Conservation (phyloP, 2,329 filamentous ascomycete species). For the Nigrospora osmanthi region DNA sequence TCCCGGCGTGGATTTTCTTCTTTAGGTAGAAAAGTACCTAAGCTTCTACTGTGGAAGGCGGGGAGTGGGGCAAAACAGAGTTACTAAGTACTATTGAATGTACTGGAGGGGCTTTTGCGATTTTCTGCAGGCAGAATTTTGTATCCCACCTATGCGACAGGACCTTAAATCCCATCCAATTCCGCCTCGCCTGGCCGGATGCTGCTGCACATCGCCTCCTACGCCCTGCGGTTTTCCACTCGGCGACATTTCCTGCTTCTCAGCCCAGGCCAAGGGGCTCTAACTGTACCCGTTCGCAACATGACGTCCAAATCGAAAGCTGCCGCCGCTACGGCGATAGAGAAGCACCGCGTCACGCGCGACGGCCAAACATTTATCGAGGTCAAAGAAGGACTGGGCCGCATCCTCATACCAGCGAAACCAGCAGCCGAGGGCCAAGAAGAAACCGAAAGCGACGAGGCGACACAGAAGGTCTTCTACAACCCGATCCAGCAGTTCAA, state of each 20-base stretch:
- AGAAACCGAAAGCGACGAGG: slow-evolving; percentile 38
- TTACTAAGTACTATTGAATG: too few species aligned
- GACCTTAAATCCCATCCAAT: too few species aligned
- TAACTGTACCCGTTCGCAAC: slow-evolving; percentile 12
- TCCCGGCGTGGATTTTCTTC: too few species aligned
- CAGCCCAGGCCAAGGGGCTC: background rate
- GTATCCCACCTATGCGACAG: too few species aligned
- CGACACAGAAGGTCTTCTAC: slow-evolving; percentile 83
- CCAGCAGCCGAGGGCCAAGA: slow-evolving; percentile 24
- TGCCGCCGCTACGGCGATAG: slow-evolving; percentile 14
- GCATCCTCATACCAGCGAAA: slow-evolving; percentile 42
- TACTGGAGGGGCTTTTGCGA: too few species aligned
- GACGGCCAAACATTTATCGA: slow-evolving; percentile 43
- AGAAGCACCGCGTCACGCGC: slow-evolving; percentile 24
- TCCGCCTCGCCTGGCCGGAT: too few species aligned
- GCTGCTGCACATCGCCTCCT: background rate
- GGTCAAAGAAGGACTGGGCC: slow-evolving; percentile 48
- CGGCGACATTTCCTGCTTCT: background rate
- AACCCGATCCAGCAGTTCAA: slow-evolving; percentile 99
- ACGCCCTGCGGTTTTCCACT: background rate
- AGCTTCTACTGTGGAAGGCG: too few species aligned
- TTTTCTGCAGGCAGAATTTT: too few species aligned
- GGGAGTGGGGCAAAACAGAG: too few species aligned
- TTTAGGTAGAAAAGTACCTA: too few species aligned
- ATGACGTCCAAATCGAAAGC: slow-evolving; percentile 15